These are phyloP conservation scores for Hypoxylon trugodes DNA, from an alignment of 495 filamentous ascomycete species.

Conservation along the genomic window DNA sequence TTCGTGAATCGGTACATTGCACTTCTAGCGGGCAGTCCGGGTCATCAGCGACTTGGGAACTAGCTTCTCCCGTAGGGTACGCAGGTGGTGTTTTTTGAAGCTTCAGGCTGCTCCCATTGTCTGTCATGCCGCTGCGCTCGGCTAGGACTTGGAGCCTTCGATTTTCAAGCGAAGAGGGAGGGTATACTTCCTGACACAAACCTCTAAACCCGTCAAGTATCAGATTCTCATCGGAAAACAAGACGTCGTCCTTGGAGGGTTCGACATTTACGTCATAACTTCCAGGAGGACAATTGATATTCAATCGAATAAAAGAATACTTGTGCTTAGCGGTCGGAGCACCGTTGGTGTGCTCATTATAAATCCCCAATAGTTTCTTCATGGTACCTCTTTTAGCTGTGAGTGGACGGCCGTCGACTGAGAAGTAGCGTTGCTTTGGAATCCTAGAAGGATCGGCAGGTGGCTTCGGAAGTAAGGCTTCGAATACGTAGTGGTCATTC, in stretches of 20 bases:
- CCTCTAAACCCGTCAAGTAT: constrained; percentile 61
- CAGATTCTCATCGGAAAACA: constrained; percentile 71
- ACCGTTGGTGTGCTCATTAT: constrained; percentile 33
- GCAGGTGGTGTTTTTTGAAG: neutral
- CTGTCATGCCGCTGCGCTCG: neutral
- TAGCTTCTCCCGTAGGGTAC: neutral
- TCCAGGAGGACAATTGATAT: constrained; percentile 72
- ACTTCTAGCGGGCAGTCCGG: neutral
- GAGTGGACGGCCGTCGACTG: constrained; percentile 80
- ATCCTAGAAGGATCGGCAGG: constrained; percentile 63
- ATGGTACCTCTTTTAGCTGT: constrained; percentile 67
- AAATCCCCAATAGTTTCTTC: constrained; percentile 67
- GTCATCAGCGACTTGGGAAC: neutral
- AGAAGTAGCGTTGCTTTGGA: constrained; percentile 70
- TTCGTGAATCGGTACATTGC: neutral
- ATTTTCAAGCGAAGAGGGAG: constrained; percentile 5
- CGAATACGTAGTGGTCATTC: constrained; percentile 44
- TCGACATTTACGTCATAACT: constrained; percentile 92
- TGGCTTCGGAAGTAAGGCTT: constrained; percentile 67
- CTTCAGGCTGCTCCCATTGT: neutral
- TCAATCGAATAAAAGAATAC: constrained; percentile 77
- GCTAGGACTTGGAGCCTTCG: neutral
- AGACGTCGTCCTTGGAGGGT: constrained; percentile 86
- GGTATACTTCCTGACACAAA: constrained; percentile 65
- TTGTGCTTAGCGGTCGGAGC: constrained; percentile 41